Base-by-base conservation (phyloP, 108 stramenopile species). In the Fistulifera solaris region DNA sequence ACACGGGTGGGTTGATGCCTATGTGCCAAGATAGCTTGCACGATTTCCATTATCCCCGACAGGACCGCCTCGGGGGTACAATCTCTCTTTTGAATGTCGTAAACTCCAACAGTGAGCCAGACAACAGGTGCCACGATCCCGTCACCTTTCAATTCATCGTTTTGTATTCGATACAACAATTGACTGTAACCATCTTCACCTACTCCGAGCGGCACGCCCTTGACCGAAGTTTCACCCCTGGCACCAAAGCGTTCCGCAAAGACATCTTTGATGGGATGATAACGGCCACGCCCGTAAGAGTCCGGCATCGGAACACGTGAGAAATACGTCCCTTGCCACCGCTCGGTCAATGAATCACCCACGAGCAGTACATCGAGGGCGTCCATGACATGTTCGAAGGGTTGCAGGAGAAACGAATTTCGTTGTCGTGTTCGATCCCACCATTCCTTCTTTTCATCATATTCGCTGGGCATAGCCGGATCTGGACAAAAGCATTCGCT, bases 31-130 rank as follows among this genome's bases (percentile, higher is more conserved):
- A 45, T 45, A 5, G 44, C 44, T 21, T 45, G 4, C 7, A 45
- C 44, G 4, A 45, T 11, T 17, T 17, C 44, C 4, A 45, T 45
- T 3, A 45, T 11, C 4, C 44, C 44, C 19, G 44, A 3, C 17
- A 45, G 11, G 21, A 45, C 21, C 7, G 44, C 3, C 44, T 17
- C 44, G 17, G 44, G 44, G 4, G 44, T 45, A 21, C 19, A 45
- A 21, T 21, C 44, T 5, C 17, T 2, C 44, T 45, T 21, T 2
- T 2, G 48, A 63, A 75, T 71, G 27, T 79, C 74, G 27, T 71
- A 66, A 12, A 73, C 78, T 18, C 75, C 64, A 35, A 74, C 46
- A 23, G 75, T 45, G 68, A 71, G 70, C 68, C 68, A 79, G 39
- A 75, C 64, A 48, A 60, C 62, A 0, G 73, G 64, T 27, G 63